These are phyloP conservation scores for Globisporangium ultimum DNA, from an alignment of 352 stramenopile genomes.

Conservation along the genomic window DNA sequence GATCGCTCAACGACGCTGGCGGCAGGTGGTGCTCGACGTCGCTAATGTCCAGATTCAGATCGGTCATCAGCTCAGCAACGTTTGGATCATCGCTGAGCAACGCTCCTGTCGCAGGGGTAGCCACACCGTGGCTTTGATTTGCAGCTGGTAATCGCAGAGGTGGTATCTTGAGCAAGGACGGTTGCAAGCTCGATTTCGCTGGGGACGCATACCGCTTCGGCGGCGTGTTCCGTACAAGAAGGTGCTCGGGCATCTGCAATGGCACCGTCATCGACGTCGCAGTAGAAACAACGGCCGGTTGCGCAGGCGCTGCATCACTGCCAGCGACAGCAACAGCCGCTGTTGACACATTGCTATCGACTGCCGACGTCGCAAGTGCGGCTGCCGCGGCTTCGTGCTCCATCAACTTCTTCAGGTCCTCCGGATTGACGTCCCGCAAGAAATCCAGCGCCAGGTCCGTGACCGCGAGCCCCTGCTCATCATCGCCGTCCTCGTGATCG, in stretches of 20 bases:
- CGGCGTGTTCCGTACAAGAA: slow-evolving; percentile 14
- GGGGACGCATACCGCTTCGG: slow-evolving; percentile 16
- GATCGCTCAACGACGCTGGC: slow-evolving; percentile 11
- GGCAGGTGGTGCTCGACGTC: slow-evolving; percentile 15
- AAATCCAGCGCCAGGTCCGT: slow-evolving; percentile 47
- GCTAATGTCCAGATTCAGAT: slow-evolving; percentile 41
- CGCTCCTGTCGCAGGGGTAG: not conserved
- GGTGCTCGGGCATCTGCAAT: slow-evolving; percentile 25
- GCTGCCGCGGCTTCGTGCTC: slow-evolving; percentile 26
- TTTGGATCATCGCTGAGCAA: slow-evolving; percentile 32
- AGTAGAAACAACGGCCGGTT: not conserved
- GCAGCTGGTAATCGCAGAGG: not conserved
- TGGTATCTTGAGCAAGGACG: slow-evolving; percentile 6
- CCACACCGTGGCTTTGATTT: not conserved
- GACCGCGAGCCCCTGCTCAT: not conserved
- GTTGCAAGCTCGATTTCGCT: slow-evolving; percentile 7
- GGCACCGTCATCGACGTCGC: slow-evolving; percentile 8
- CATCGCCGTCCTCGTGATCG: slow-evolving; percentile 19
- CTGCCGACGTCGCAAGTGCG: not conserved
- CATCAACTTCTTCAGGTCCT: slow-evolving; percentile 54
- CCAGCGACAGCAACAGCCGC: not conserved
- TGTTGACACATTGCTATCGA: not conserved
- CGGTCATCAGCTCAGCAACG: slow-evolving; percentile 49
- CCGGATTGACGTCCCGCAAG: slow-evolving; percentile 38
- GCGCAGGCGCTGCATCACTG: not conserved